phyloP scores from a whole-genome alignment of 208 protist species.

The Porcisia deanei region DNA sequence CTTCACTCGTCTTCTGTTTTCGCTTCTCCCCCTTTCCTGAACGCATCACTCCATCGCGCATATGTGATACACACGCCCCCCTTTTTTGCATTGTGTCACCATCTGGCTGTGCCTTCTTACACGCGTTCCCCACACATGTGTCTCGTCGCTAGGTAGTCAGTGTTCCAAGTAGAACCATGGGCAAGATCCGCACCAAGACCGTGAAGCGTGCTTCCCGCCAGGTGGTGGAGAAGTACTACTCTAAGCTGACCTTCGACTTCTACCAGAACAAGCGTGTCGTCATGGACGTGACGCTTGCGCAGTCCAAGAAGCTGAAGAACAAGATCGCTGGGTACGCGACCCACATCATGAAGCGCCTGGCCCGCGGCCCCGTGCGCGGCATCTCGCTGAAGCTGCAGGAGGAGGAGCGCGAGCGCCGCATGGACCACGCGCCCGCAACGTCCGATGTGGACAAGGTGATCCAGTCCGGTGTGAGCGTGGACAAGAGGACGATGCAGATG shows the following conservation, averaged over 20 bases:
- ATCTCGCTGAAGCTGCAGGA: constrained; percentile 99
- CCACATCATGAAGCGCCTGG: constrained; percentile 99
- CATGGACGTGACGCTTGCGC: constrained; percentile 98
- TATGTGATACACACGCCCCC: background rate
- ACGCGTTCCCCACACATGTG: background rate
- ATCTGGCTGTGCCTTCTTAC: background rate
- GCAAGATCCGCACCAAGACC: constrained; percentile 99
- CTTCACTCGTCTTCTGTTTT: background rate
- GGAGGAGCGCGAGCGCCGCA: constrained; percentile 99
- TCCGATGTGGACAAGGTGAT: constrained; percentile 87
- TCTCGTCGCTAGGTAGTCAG: background rate
- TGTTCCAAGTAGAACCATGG: constrained; percentile 74
- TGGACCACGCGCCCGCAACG: constrained; percentile 99
- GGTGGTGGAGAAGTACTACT: constrained; percentile 99
- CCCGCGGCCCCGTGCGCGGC: constrained; percentile 98
- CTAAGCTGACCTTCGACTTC: constrained; percentile 99
- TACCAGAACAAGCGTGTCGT: constrained; percentile 99
- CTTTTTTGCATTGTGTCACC: background rate
- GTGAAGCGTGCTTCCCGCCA: constrained; percentile 99
- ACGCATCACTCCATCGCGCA: background rate
- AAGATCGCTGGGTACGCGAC: constrained; percentile 99
- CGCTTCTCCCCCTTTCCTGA: background rate
- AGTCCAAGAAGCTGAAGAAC: constrained; percentile 99
- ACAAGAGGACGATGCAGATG: constrained; percentile 89
- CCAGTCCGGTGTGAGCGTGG: constrained; percentile 85